A percentile compares a stretch with the other conserved stretches of the same genome.
Evolutionary conservation across 2,329 filamentous ascomycete genomes (phyloP).

Genomic region (Calonectria henricotiae): DNA sequence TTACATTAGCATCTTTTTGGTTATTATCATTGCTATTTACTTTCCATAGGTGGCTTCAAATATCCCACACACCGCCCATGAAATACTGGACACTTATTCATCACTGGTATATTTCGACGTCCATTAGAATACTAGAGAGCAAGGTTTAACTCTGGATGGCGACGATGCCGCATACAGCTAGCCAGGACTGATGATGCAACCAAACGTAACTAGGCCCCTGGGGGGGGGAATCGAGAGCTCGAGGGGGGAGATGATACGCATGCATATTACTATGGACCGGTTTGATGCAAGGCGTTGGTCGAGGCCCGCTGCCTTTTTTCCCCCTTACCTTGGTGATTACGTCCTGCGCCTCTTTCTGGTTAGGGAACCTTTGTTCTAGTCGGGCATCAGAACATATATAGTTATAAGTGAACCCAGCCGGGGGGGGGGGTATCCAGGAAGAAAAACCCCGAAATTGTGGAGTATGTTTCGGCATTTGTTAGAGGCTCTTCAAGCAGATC

Average conservation of each 20-base stretch:
- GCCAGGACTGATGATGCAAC: conserved; percentile 13
- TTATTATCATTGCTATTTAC: no score
- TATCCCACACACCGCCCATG: background rate
- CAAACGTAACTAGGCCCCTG: conserved; percentile 9
- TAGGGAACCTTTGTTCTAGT: background rate
- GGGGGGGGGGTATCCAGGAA: no score
- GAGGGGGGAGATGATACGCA: background rate
- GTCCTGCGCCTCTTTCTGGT: background rate
- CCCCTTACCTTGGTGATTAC: background rate
- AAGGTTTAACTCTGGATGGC: conserved; percentile 1
- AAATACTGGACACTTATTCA: background rate
- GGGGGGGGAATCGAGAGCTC: background rate
- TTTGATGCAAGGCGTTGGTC: background rate
- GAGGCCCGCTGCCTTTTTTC: background rate
- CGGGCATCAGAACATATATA: conserved; percentile 2
- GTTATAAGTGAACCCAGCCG: no score
- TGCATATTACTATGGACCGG: conserved; percentile 18
- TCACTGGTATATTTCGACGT: background rate
- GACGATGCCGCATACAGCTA: background rate
- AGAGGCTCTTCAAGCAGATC: background rate
- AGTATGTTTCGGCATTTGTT: background rate
- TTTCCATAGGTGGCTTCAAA: no score
- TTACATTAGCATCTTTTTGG: no score
- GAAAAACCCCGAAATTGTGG: background rate
- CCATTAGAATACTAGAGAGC: background rate